Conservation (phyloP, 208 protist genomes). For the Sergeia podlipaevii region DNA sequence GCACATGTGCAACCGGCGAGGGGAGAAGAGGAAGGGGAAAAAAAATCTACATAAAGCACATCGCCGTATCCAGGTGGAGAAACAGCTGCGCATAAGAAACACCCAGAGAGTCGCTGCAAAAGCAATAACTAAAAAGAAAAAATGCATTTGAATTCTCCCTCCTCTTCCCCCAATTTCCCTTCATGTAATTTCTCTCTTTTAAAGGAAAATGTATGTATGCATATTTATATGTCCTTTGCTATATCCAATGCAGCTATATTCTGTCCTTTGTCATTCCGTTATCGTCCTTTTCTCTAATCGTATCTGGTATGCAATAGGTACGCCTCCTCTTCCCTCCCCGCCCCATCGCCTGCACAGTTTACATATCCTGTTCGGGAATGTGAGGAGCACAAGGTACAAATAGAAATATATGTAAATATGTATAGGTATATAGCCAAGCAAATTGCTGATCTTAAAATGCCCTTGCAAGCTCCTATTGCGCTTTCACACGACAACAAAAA, state of each 20-base stretch:
- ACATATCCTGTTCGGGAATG: no score
- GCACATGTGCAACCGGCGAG: background rate
- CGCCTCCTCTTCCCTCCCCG: no score
- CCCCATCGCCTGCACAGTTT: no score
- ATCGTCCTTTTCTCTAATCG: no score
- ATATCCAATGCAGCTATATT: no score
- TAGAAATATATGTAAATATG: constrained; percentile 12
- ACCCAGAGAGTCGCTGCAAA: background rate
- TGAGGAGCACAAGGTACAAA: no score
- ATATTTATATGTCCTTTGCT: constrained; percentile 20
- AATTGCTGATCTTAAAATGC: no score
- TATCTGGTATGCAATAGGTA: no score
- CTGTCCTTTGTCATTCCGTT: no score
- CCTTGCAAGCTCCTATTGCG: constrained; percentile 2
- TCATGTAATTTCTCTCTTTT: background rate
- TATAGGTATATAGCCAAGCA: constrained; percentile 14
- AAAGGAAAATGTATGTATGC: constrained; percentile 13
- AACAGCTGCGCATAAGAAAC: background rate
- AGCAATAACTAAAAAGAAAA: background rate
- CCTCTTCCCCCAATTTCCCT: no score
- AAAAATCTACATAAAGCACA: background rate
- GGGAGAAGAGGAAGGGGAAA: background rate
- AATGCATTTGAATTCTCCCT: no score
- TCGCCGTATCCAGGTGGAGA: background rate
- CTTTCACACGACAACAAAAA: background rate